phyloP scores from a whole-genome alignment of 192 early-diverging fungal genomes.

The Coemansia aciculifera region DNA sequence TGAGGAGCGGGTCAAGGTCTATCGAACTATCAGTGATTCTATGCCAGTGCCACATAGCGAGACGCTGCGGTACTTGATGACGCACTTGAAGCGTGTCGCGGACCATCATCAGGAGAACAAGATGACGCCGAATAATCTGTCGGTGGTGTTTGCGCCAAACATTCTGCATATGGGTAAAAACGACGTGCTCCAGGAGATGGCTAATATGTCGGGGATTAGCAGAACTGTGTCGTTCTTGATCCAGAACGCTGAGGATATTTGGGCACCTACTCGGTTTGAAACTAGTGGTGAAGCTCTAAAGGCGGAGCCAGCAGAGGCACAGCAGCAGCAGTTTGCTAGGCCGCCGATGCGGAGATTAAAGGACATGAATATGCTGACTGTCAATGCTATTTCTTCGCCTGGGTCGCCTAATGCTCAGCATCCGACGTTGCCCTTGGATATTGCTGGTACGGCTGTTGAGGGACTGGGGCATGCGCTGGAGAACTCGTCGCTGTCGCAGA shows the following conservation, averaged over 20 bases:
- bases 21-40: slow-evolving; percentile 48
- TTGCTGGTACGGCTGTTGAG: neutral
- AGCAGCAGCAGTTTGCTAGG: slow-evolving; percentile 5
- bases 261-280: slow-evolving; percentile 27
- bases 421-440: neutral
- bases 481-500: slow-evolving; percentile 36
- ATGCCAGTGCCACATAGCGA: slow-evolving; percentile 64
- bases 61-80: slow-evolving; percentile 64
- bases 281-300: neutral
- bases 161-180: slow-evolving; percentile 64
- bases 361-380: slow-evolving; percentile 15
- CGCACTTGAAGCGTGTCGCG: slow-evolving; percentile 67
- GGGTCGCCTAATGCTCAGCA: neutral
- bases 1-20: slow-evolving; percentile 42
- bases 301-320: neutral
- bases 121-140: slow-evolving; percentile 90
- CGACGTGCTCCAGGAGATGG: slow-evolving; percentile 62
- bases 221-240: slow-evolving; percentile 71
- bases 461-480: slow-evolving; percentile 8
- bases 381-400: slow-evolving; percentile 7
- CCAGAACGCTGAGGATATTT: slow-evolving; percentile 55
- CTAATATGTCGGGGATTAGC: slow-evolving; percentile 76
- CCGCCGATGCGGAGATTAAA: slow-evolving; percentile 24
- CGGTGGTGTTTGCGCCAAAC: slow-evolving; percentile 93
- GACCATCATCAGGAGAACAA: slow-evolving; percentile 66